Percentiles rank a stretch among this genome's conserved stretches.
Evolutionary conservation across 2,329 filamentous ascomycete genomes (phyloP).

Genomic region (Verticillium longisporum): DNA sequence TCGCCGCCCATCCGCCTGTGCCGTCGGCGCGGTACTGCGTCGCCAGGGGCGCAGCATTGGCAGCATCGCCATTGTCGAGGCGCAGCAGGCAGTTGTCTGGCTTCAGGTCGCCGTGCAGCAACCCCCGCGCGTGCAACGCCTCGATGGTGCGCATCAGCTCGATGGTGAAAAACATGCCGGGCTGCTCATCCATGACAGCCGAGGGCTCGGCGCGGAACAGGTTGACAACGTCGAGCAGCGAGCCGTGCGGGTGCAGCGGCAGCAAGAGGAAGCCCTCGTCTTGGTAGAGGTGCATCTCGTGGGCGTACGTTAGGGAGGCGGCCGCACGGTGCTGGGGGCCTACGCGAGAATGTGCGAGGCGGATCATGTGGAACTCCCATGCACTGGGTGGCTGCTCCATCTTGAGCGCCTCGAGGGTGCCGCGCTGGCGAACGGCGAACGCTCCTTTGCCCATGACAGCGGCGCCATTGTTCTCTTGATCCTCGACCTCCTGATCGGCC

Average conservation of each 20-base stretch:
- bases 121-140: conserved; percentile 68
- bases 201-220: conserved; percentile 65
- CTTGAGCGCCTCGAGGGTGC: conserved; percentile 76
- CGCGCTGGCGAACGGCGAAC: conserved; percentile 50
- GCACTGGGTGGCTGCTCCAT: conserved; percentile 83
- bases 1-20: conserved; percentile 67
- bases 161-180: conserved; percentile 93
- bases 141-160: conserved; percentile 89
- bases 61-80: conserved; percentile 45
- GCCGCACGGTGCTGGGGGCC: conserved; percentile 63
- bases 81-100: conserved; percentile 91
- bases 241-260: conserved; percentile 83
- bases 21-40: conserved; percentile 68
- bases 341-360: conserved; percentile 70
- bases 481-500: conserved; percentile 34
- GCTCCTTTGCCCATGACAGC: conserved; percentile 53
- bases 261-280: conserved; percentile 88
- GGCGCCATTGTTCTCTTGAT: conserved; percentile 34
- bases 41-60: conserved; percentile 38
- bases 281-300: conserved; percentile 86
- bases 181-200: conserved; percentile 77
- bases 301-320: conserved; percentile 72
- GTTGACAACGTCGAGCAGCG: conserved; percentile 91
- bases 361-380: conserved; percentile 98
- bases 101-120: conserved; percentile 93